Evolutionary conservation across 495 filamentous ascomycete genomes (phyloP).

Genomic region (Trichoderma orchidacearum): DNA sequence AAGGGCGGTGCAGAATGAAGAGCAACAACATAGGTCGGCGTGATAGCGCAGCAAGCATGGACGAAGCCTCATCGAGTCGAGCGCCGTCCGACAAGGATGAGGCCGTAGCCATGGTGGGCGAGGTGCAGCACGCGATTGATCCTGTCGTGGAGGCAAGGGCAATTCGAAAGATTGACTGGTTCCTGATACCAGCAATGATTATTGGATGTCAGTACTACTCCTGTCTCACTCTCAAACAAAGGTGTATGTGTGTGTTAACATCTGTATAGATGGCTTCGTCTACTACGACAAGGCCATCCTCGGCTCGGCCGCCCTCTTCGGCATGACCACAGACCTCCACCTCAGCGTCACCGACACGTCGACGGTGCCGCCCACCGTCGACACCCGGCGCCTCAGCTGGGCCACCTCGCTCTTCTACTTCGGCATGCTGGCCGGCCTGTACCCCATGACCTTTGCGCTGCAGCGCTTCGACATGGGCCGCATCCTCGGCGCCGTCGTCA

Average conservation of each 20-base stretch:
- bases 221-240: neutral
- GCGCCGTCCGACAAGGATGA: conserved; percentile 9
- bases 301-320: conserved; percentile 57
- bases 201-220: conserved; percentile 32
- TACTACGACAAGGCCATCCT: conserved; percentile 76
- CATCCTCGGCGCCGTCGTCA: conserved; percentile 48
- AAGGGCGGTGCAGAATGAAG: no score
- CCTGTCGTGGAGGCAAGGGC: conserved; percentile 38
- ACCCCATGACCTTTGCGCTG: conserved; percentile 55
- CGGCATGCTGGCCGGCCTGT: conserved; percentile 59
- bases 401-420: conserved; percentile 72
- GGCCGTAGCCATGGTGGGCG: conserved; percentile 24
- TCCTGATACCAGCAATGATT: conserved; percentile 59
- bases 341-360: conserved; percentile 33
- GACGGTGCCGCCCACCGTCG: conserved; percentile 38
- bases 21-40: neutral
- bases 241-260: neutral
- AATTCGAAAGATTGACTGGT: conserved; percentile 55
- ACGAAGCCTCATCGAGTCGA: neutral
- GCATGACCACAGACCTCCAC: conserved; percentile 56
- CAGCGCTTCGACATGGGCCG: conserved; percentile 51
- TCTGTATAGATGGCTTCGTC: conserved; percentile 49
- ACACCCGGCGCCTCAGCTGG: conserved; percentile 56
- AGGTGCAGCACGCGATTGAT: conserved; percentile 28
- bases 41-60: neutral